phyloP scores from a whole-genome alignment of 1,284 basidiomycete genomes.

The Wallemia hederae region DNA sequence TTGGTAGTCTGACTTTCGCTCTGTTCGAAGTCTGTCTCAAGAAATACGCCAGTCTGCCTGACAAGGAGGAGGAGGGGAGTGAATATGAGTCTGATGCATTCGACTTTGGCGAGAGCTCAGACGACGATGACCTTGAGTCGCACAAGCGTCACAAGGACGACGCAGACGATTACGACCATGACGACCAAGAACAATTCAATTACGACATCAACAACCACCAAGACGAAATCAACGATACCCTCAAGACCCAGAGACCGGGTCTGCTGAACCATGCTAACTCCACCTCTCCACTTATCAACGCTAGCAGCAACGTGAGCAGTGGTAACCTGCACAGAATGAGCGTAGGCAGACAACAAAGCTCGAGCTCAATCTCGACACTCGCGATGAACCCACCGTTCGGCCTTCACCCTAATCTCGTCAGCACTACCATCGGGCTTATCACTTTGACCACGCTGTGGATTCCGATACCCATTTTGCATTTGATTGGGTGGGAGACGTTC shows the following conservation, averaged over 20 bases:
- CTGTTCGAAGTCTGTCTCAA: constrained; percentile 36
- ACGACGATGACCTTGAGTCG: background rate
- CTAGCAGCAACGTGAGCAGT: constrained; percentile 10
- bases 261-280: background rate
- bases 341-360: background rate
- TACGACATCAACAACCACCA: constrained; percentile 3
- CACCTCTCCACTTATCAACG: background rate
- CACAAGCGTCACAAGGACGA: constrained; percentile 1
- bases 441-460: constrained; percentile 39
- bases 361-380: constrained; percentile 10
- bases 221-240: constrained; percentile 1
- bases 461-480: constrained; percentile 34
- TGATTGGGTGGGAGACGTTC: constrained; percentile 28
- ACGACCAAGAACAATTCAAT: constrained; percentile 4
- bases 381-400: constrained; percentile 20
- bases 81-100: constrained; percentile 3
- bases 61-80: constrained; percentile 9
- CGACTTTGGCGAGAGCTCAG: background rate
- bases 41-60: constrained; percentile 33
- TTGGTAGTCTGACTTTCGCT: constrained; percentile 35
- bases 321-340: background rate
- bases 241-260: background rate
- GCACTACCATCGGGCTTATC: constrained; percentile 32
- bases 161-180: constrained; percentile 2
- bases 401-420: constrained; percentile 26